Evolutionary conservation across 257 asterid genomes (phyloP), one percentile per base, ranked within the genome.

Genomic region (Ligustrum vulgare): DNA sequence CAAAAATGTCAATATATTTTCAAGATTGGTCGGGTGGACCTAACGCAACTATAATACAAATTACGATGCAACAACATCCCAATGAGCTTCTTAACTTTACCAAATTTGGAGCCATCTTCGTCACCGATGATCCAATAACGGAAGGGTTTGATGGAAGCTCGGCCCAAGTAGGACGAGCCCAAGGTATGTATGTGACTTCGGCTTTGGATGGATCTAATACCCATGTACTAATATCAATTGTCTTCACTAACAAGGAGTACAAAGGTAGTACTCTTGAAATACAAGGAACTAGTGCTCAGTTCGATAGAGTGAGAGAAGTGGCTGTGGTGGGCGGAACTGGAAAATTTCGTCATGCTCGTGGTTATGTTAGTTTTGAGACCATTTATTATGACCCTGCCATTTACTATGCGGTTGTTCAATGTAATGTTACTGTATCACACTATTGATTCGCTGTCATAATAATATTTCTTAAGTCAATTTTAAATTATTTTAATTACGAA

Each of bases 311-410:
- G 86, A 75, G 89, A 71, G 93, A 87, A 82, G 84, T 89, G 83
- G 81, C 91, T 34, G 82, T 83, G 11, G 90, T 89, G 20, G 91
- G 85, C 83, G 82, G 81, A 91, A 47, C 89, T 87, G 23, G 93
- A 87, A 79, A 72, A 33, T 89, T 87, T 82, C 83, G 91, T 0
- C 69, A 85, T 8, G 90, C 91, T 37, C 84, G 82, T 6, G 93
- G 93, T 6, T 87, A 76, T 31, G 89, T 80, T 0, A 82, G 85
- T 5, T 82, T 89, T 47, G 90, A 89, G 87, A 89, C 93, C 0
- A 54, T 87, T 58, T 75, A 79, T 43, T 82, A 81, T 2, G 81
- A 89, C 64, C 66, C 67, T 5, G 43, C 49, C 13, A 75, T 68
- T 47, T 75, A 75, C 13, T 69, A 82, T 8, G 86, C 85, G 1